Base-by-base conservation (phyloP, 768 basidiomycete genomes). In the Mycena vitilis region DNA sequence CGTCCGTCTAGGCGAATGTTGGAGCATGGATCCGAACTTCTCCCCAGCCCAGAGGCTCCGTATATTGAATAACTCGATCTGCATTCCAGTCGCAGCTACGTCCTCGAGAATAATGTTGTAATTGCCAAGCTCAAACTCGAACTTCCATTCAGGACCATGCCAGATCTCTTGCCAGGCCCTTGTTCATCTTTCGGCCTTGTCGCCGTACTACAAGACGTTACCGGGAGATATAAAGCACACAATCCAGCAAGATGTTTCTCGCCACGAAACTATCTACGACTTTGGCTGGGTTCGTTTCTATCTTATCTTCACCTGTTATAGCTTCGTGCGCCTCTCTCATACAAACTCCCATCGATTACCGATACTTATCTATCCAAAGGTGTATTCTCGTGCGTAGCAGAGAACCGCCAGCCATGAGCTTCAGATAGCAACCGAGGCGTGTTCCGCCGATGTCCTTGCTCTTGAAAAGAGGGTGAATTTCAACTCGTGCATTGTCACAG, bases 381-480 rank as follows among this genome's bases (percentile, higher is more conserved):
- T 38, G 8, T 52, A 45, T 45, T 16, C 49, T 51, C 56, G 38
- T 66, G 65, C 62, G 9, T 13, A 36, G 53, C 53, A 0, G 23
- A 18, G 12, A 49, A 45, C 57, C 57, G 65, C 20, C 25, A 58
- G 58, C 30, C 51, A 66, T 44, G 42, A 66, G 54, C 9, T 66
- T 48, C 57, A 66, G 30, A 38, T 66, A 37, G 60, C 58, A 34
- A 66, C 58, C 25, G 54, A 60, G 22, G 65, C 65, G 20, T 66
- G 65, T 36, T 66, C 65, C 44, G 59, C 36, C 7, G 44, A 66
- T 23, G 37, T 40, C 45, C 40, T 60, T 1, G 10, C 56, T 42
- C 20, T 65, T 23, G 37, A 58, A 42, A 58, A 65, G 63, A 38
- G 63, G 38, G 38, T 30, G 56, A 23, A 22, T 38, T 44, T 45